phyloP scores from a whole-genome alignment of 257 asterid genomes.

The Petrea volubilis region DNA sequence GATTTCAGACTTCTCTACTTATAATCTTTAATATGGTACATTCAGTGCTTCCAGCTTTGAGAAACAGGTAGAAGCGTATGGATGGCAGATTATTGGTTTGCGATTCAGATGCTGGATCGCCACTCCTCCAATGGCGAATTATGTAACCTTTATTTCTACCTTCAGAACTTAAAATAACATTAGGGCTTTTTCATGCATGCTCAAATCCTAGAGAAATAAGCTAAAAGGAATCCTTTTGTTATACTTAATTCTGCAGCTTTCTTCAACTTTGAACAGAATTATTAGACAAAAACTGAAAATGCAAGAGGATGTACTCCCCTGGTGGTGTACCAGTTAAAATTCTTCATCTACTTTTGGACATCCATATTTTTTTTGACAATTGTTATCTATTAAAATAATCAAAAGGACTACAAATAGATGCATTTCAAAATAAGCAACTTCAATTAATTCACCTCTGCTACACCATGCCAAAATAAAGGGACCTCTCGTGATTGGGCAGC shows the following conservation, averaged over 20 bases:
- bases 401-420: neutral
- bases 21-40: neutral
- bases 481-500: conserved; percentile 69
- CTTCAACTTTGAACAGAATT: neutral
- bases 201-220: conserved; percentile 11
- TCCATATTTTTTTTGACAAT: neutral
- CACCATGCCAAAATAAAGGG: conserved; percentile 70
- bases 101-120: neutral
- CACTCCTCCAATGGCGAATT: neutral
- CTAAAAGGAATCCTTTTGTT: neutral
- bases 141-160: neutral
- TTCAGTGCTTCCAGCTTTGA: neutral
- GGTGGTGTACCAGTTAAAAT: neutral
- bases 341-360: neutral
- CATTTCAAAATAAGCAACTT: neutral
- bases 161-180: neutral
- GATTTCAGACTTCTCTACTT: neutral
- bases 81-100: neutral
- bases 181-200: neutral
- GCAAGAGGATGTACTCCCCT: neutral
- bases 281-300: neutral
- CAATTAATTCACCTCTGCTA: conserved; percentile 79
- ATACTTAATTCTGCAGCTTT: neutral
- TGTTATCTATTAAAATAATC: neutral
- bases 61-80: neutral